Base-by-base conservation (phyloP, 2,329 filamentous ascomycete genomes). In the Cercospora sp. region DNA sequence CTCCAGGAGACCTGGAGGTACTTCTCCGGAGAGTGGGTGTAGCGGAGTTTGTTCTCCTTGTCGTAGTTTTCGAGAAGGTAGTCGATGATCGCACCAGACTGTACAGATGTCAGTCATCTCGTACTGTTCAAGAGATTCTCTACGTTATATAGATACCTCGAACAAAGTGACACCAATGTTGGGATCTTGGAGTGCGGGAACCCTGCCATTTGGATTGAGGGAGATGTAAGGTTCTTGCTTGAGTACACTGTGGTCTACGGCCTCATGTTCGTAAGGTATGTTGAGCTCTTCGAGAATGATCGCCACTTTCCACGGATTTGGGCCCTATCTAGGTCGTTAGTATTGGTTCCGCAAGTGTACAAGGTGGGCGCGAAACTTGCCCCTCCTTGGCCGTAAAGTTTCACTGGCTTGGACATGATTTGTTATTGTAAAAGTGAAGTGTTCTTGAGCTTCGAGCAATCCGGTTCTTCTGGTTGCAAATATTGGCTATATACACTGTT, bases 271-370 rank as follows among this genome's bases (percentile, higher is more conserved):
- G 72, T 82, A 81, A 5, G 80, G 78, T 20, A 85, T 30, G 4
- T 68, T 68, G 45, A 85, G 81, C 69, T 84, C 82, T 59, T 82
- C 78, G 57, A 83, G 76, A 48, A 85, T 66, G 63, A 84, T 76
- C 65, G 77, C 76, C 10, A 85, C 79, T 73, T 84, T 84, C 70
- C 76, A 77, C 26, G 80, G 80, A 72, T 82, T 83, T 53, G 80
- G 80, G 33, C 78, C 78, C 69, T 72, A 55, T 31, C 8, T 5
- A 18, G 8, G 12, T 28, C 3, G 53, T 57, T 30, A 57, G 12
- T n/a, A 31, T 9, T 3, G n/a, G 10, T 12, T 31, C 13, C 4
- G 20, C 4, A 28, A 28, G 5, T 40, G 33, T 5, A 13, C 18
- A 20, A 48, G n/a, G 40, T 40, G 2, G 26, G 28, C 23, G 53